These are phyloP conservation scores for Pezicula carpinea DNA, from an alignment of 2,329 filamentous ascomycete genomes.

Conservation along the genomic window DNA sequence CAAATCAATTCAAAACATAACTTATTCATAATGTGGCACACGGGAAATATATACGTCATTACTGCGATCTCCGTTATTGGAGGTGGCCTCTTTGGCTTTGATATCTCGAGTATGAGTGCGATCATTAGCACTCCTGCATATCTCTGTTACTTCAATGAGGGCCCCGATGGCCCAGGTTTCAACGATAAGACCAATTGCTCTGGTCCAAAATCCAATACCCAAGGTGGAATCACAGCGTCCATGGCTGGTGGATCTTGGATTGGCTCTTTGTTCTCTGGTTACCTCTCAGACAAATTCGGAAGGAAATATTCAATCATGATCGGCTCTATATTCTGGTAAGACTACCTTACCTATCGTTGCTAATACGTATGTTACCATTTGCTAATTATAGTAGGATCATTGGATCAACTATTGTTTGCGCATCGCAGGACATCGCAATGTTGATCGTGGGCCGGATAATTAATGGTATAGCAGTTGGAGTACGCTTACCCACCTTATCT, in stretches of 20 bases:
- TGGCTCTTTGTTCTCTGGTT: conserved; percentile 56
- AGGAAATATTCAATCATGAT: conserved; percentile 44
- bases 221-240: conserved; percentile 63
- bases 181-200: conserved; percentile 40
- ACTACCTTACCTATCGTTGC: conserved; percentile 12
- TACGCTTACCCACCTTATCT: no score
- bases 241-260: conserved; percentile 69
- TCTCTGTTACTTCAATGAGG: conserved; percentile 45
- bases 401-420: conserved; percentile 53
- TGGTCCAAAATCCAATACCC: conserved; percentile 44
- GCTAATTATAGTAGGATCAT: conserved; percentile 36
- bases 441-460: conserved; percentile 53
- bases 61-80: conserved; percentile 28
- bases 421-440: conserved; percentile 49
- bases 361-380: no score
- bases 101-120: conserved; percentile 54
- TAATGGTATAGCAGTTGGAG: conserved; percentile 59
- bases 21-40: neutral
- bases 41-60: conserved; percentile 26
- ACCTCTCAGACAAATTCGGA: conserved; percentile 51
- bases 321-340: conserved; percentile 40
- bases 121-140: conserved; percentile 49
- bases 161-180: conserved; percentile 1
- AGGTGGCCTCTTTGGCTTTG: conserved; percentile 37
- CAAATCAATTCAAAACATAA: no score